phyloP scores from a whole-genome alignment of 2,329 filamentous ascomycete genomes.

The Ceratocystis alfenasii region DNA sequence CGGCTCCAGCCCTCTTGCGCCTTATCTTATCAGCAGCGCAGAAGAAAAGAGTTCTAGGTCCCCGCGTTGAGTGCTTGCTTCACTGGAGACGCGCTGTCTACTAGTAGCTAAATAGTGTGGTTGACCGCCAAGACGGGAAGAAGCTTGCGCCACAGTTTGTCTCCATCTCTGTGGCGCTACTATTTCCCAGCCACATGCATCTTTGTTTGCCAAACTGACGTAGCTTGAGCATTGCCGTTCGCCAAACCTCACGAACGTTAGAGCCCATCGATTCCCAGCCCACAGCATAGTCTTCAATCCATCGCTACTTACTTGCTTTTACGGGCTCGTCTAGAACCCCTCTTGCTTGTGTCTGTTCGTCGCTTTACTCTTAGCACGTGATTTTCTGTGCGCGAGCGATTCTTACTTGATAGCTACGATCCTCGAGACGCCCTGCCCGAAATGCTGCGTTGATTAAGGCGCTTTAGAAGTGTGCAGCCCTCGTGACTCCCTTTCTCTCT shows the following conservation, averaged over 20 bases:
- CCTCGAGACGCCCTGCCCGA: conserved; percentile 1
- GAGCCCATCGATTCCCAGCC: not conserved
- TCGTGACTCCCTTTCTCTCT: not conserved
- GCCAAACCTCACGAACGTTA: not conserved
- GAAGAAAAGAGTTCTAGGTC: not conserved
- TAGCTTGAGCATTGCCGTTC: not conserved
- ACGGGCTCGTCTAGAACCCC: conserved; percentile 20
- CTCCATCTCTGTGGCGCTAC: not conserved
- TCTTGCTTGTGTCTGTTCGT: not conserved
- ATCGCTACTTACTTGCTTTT: not conserved
- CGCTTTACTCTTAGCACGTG: not conserved
- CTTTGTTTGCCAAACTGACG: conserved; percentile 5
- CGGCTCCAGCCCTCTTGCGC: not conserved
- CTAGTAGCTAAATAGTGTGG: not conserved
- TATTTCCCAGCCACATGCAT: not conserved
- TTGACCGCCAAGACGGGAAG: not conserved
- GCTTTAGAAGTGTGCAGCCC: conserved; percentile 3
- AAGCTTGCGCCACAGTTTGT: not conserved
- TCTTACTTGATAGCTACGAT: not conserved
- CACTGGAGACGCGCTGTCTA: not conserved
- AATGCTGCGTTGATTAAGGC: conserved; percentile 11
- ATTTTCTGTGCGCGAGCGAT: not conserved
- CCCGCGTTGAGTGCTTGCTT: not conserved
- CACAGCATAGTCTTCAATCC: not conserved
- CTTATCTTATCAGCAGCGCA: not conserved